A percentile compares a stretch with the other conserved stretches of the same genome.
These are phyloP conservation scores for Aulographum hederae DNA, from an alignment of 2,329 filamentous ascomycete species.

Conservation along the genomic window DNA sequence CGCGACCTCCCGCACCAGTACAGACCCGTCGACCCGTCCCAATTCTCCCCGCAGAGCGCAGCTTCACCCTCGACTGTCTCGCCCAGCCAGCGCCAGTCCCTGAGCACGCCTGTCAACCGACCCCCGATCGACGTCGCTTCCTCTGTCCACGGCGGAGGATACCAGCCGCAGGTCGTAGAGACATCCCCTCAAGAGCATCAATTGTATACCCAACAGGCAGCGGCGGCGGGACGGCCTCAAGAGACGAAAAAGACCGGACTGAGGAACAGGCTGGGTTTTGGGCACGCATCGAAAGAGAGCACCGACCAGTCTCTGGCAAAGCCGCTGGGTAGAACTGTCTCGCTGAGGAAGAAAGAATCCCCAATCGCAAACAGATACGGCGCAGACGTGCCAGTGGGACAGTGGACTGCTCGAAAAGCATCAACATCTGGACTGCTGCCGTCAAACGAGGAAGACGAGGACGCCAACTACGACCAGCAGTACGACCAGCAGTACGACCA, in stretches of 20 bases:
- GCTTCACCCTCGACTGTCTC: conserved; percentile 6
- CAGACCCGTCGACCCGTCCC: conserved; percentile 14
- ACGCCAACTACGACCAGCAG: neutral
- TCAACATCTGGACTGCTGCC: neutral
- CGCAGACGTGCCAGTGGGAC: no score
- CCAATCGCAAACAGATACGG: neutral
- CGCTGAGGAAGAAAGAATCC: conserved; percentile 1
- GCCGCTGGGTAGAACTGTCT: conserved; percentile 1
- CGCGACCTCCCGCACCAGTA: conserved; percentile 18
- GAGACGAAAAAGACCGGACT: conserved; percentile 1
- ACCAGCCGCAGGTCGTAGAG: neutral
- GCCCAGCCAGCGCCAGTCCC: conserved; percentile 4
- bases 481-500: neutral
- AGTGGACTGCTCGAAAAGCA: neutral
- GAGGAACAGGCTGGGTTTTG: conserved; percentile 1
- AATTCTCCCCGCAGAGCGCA: conserved; percentile 5
- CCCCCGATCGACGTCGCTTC: conserved; percentile 1
- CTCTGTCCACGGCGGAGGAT: neutral
- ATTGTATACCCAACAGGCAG: neutral
- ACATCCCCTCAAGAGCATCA: neutral
- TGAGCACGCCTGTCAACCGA: neutral
- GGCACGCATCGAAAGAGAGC: conserved; percentile 1
- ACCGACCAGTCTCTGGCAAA: neutral
- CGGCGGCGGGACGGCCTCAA: neutral
- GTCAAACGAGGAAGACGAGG: neutral